Evolutionary conservation across 306 rosid species (phyloP), one percentile per base, ranked within the genome.

Genomic region (Medicago arabica): DNA sequence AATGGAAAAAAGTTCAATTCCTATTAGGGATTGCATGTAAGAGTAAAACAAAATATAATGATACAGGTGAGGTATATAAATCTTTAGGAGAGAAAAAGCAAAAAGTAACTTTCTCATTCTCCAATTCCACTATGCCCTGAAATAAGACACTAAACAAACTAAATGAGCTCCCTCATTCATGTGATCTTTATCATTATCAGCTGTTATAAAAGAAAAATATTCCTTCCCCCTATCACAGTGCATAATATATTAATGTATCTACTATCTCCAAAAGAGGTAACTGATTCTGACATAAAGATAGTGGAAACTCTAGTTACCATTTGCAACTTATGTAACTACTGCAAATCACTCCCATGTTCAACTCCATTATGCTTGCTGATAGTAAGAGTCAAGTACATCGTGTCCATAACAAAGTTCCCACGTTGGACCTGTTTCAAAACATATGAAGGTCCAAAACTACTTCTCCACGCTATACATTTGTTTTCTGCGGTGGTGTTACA

Each of bases 391-490:
- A 92, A 84, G 86, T 81, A 90, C 85, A 95, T n/a, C n/a, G n/a
- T n/a, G n/a, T 95, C 74, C 92, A 79, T 67, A 90, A 78, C 78
- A 95, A 85, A 16, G 96, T 87, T 70, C 97, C 97, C 82, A 89
- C 38, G 81, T 97, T 89, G 47, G 97, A 95, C 87, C 97, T 95
- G 88, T 72, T 79, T 12, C n/a, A 55, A 36, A 11, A 23, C 67
- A 60, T 13, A 44, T n/a, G 70, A n/a, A 53, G 93, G 75, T 74
- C 87, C 84, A 85, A 95, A 89, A 78, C 97, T 89, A 72, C 80
- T 90, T 78, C 91, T 86, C 77, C 93, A 71, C 3, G 49, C 19
- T 13, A 87, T 25, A 17, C 71, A 76, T 79, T 83, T 89, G 87
- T 87, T 86, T 39, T 93, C 92, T 2, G 84, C 62, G 65, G 71